A percentile compares a stretch with the other conserved stretches of the same genome.
Conservation (phyloP, 176 grass and related monocot genomes). For the Oryza coarctata region DNA sequence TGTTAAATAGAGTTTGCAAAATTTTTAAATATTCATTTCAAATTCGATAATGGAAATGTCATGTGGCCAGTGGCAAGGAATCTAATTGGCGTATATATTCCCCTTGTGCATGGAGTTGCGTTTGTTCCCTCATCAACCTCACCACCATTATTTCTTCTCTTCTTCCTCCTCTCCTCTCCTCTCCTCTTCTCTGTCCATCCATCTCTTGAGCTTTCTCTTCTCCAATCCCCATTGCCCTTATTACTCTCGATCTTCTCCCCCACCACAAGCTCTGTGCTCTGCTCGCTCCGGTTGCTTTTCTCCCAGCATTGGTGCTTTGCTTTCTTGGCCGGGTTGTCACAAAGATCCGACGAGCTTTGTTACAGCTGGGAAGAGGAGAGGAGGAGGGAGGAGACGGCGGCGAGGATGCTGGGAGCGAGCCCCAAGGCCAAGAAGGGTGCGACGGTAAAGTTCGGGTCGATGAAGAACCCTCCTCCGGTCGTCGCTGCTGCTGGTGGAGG, state of each 20-base stretch:
- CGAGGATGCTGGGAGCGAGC: constrained; percentile 46
- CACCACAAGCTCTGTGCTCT: not conserved
- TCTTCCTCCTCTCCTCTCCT: not conserved
- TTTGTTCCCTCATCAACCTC: constrained; percentile 30
- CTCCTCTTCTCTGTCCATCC: constrained; percentile 19
- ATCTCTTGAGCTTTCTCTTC: not conserved
- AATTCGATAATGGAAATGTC: constrained; percentile 22
- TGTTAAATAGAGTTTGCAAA: not conserved
- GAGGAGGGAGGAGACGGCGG: not conserved
- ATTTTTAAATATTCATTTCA: not conserved
- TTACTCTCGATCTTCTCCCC: not conserved
- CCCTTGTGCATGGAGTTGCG: constrained; percentile 33
- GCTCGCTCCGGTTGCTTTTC: constrained; percentile 13
- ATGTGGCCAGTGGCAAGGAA: constrained; percentile 46
- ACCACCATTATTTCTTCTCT: constrained; percentile 15
- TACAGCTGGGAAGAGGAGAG: constrained; percentile 11
- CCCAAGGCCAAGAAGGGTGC: constrained; percentile 42
- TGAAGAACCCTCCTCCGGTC: constrained; percentile 26
- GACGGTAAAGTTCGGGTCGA: constrained; percentile 35
- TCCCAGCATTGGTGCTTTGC: constrained; percentile 35
- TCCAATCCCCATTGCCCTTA: constrained; percentile 26
- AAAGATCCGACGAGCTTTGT: constrained; percentile 6
- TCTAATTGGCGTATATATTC: constrained; percentile 61
- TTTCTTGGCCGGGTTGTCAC: not conserved
- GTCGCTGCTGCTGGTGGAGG: not conserved